Evolutionary conservation across 768 basidiomycete genomes (phyloP), one percentile per base, ranked within the genome.

Genomic region (Lactifluus echinatus): DNA sequence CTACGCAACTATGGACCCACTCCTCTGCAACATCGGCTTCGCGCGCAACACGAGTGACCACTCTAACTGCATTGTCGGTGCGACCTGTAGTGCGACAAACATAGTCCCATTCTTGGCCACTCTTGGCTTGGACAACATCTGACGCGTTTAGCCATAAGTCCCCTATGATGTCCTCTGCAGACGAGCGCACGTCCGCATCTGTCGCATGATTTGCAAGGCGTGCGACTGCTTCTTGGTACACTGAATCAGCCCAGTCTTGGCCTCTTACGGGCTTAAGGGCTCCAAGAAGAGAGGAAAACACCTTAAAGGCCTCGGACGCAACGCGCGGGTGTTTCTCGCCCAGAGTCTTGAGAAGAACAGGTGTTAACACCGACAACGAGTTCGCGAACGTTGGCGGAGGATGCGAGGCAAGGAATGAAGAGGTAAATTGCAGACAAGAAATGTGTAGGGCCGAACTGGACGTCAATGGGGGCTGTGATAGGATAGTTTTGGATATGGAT

Each of bases 71-170:
- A 31, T 83, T 81, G 10, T 86, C 83, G 2, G 84, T 82, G 65
- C 86, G 82, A 1, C 87, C 87, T 0, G 80, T 79, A 1, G 76
- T 74, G 59, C 85, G 78, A 65, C 87, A 85, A 50, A 93, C 84
- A 24, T 76, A 79, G 42, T 89, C 87, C 89, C 90, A 93, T 64
- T 93, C 89, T 63, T 79, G 81, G 51, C 81, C 76, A 40, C 79
- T 79, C 67, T 85, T 87, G 1, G 71, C 68, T 62, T 70, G 77
- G 34, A 89, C 76, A 14, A 82, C 70, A 46, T 93, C 89, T 0
- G 87, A 84, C 1, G 93, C 91, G 63, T 84, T 85, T 50, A 91
- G 79, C 84, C 96, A 91, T 8, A 98, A 73, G 67, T 93, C 87
- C 1, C 87, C 93, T 43, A 95, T 78, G 48, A 82, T 83, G 31